These are phyloP conservation scores for Ceratocystis cubensis DNA, from an alignment of 2,329 filamentous ascomycete genomes.

Conservation along the genomic window DNA sequence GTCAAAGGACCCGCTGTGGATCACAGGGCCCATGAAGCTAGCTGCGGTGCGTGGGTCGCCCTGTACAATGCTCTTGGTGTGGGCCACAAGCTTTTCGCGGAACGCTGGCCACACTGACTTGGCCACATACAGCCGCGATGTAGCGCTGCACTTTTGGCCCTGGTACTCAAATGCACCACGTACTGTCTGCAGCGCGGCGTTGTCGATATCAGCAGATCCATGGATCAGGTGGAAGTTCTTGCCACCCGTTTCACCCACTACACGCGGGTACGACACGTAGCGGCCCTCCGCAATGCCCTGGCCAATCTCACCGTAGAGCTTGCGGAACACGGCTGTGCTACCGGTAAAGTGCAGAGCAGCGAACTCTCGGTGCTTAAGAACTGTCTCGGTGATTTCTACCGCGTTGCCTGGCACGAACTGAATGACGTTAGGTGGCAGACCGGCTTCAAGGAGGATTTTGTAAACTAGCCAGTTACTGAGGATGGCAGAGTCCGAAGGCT, in stretches of 20 bases:
- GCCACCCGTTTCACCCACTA: conserved; percentile 81
- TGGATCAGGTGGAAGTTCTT: conserved; percentile 90
- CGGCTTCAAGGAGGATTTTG: conserved; percentile 81
- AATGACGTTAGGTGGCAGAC: conserved; percentile 77
- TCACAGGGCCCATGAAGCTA: conserved; percentile 80
- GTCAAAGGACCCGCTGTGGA: conserved; percentile 69
- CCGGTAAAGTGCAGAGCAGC: conserved; percentile 92
- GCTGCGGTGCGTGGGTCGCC: conserved; percentile 55
- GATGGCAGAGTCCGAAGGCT: conserved; percentile 81
- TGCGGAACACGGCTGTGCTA: conserved; percentile 80
- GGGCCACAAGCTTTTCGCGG: conserved; percentile 51
- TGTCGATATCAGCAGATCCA: conserved; percentile 60
- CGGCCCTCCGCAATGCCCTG: conserved; percentile 66
- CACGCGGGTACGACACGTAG: conserved; percentile 74
- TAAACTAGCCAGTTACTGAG: conserved; percentile 87
- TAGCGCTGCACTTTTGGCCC: conserved; percentile 83
- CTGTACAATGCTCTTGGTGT: conserved; percentile 57
- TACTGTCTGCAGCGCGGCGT: conserved; percentile 69
- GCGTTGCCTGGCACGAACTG: conserved; percentile 89
- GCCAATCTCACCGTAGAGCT: conserved; percentile 77
- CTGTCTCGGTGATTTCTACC: conserved; percentile 65
- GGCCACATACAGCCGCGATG: conserved; percentile 66
- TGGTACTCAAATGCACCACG: conserved; percentile 84
- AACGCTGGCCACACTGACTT: conserved; percentile 63
- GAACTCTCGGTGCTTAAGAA: conserved; percentile 66